phyloP scores from a whole-genome alignment of 2,329 filamentous ascomycete genomes.

The Neonectria magnoliae region DNA sequence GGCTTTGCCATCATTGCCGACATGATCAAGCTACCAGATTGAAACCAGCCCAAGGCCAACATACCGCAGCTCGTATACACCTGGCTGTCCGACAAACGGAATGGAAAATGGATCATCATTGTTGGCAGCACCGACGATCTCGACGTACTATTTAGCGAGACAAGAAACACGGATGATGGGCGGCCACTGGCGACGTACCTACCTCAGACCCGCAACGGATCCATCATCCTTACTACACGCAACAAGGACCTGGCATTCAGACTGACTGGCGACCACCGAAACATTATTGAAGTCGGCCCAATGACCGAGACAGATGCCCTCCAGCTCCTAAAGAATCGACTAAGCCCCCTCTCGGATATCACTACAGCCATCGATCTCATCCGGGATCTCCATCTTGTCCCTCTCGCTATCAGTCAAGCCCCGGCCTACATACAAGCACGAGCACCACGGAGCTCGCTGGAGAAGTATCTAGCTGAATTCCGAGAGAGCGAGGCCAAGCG shows the following conservation, averaged over 20 bases:
- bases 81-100: constrained; percentile 11
- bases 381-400: not conserved
- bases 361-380: not conserved
- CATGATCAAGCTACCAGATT: not conserved
- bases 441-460: not conserved
- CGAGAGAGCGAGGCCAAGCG: not conserved
- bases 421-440: not conserved
- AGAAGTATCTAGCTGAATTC: constrained; percentile 5
- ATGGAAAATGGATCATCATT: not conserved
- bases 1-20: constrained; percentile 9
- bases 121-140: not conserved
- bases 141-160: not conserved
- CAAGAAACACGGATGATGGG: not conserved
- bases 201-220: constrained; percentile 4
- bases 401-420: constrained; percentile 3
- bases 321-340: not conserved
- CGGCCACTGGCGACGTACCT: not conserved
- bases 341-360: not conserved
- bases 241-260: not conserved
- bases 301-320: not conserved
- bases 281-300: not conserved
- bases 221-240: not conserved
- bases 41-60: constrained; percentile 5
- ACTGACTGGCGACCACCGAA: not conserved
- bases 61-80: not conserved